Percentiles rank a stretch among this genome's conserved stretches.
These are phyloP conservation scores for Naganishia sp. DNA, from an alignment of 1,284 basidiomycete species.

Conservation along the genomic window DNA sequence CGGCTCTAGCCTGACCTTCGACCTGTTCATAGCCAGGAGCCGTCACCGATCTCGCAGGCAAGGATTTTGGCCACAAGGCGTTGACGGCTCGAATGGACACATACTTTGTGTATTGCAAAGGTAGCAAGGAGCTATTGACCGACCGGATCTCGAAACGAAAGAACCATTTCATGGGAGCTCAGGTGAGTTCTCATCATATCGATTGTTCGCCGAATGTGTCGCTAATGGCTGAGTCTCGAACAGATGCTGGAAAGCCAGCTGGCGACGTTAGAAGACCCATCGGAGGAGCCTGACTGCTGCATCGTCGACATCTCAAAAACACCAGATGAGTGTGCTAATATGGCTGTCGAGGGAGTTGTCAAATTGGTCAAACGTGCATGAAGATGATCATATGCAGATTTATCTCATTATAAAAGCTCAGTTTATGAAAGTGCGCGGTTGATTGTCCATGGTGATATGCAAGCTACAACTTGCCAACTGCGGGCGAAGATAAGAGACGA, in stretches of 20 bases:
- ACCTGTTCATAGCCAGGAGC: constrained; percentile 11
- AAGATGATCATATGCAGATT: neutral
- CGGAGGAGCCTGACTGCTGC: constrained; percentile 23
- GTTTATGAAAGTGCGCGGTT: neutral
- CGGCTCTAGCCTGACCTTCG: neutral
- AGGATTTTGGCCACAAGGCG: constrained; percentile 21
- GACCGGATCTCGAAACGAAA: constrained; percentile 70
- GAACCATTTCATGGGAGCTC: constrained; percentile 85
- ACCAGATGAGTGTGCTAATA: constrained; percentile 19
- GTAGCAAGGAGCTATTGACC: constrained; percentile 64
- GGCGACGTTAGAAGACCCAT: constrained; percentile 72
- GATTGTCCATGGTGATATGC: neutral
- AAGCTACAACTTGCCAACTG: too few relatives aligned
- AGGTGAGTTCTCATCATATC: constrained; percentile 23
- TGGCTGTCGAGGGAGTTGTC: constrained; percentile 16
- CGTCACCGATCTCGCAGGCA: constrained; percentile 3
- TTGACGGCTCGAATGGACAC: constrained; percentile 59
- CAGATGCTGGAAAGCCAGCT: constrained; percentile 85
- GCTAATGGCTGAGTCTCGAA: neutral
- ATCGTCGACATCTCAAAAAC: constrained; percentile 24
- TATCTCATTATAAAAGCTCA: neutral
- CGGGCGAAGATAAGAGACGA: neutral
- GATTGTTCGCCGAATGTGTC: neutral
- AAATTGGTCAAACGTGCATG: constrained; percentile 17
- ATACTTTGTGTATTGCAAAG: constrained; percentile 81